Evolutionary conservation across 257 asterid genomes (phyloP).

Genomic region (Anisodus tanguticus): DNA sequence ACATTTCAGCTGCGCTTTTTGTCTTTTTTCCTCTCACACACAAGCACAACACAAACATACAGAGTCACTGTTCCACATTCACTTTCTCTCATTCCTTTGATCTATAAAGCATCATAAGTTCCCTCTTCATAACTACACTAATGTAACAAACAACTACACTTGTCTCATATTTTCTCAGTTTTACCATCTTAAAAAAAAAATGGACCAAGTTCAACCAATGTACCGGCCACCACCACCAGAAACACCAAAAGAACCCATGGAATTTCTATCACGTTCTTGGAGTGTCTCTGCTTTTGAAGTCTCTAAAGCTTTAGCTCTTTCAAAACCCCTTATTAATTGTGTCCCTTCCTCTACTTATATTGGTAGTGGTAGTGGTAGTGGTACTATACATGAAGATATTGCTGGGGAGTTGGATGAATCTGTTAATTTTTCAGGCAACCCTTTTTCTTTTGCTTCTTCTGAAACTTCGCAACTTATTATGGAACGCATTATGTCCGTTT

Average conservation of each 20-base stretch:
- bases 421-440: slow-evolving; percentile 69
- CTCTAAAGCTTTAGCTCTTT: slow-evolving; percentile 65
- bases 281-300: slow-evolving; percentile 81
- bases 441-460: slow-evolving; percentile 81
- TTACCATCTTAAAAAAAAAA: slow-evolving; percentile 16
- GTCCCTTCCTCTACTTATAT: neutral
- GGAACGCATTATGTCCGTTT: slow-evolving; percentile 98
- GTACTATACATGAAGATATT: slow-evolving; percentile 60
- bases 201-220: slow-evolving; percentile 66
- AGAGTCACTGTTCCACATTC: neutral
- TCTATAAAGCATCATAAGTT: slow-evolving; percentile 28
- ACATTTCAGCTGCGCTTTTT: slow-evolving; percentile 11
- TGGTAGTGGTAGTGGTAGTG: slow-evolving; percentile 39
- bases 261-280: slow-evolving; percentile 95
- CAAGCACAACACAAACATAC: neutral
- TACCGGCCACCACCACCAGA: slow-evolving; percentile 87
- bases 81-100: slow-evolving; percentile 30
- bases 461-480: slow-evolving; percentile 87
- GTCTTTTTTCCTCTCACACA: neutral
- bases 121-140: neutral
- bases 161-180: neutral
- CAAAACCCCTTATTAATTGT: slow-evolving; percentile 36
- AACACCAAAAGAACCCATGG: slow-evolving; percentile 95
- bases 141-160: neutral
- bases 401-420: slow-evolving; percentile 62